phyloP scores from a whole-genome alignment of 805 yeast species.

The Helenozyma baotianmanensis region DNA sequence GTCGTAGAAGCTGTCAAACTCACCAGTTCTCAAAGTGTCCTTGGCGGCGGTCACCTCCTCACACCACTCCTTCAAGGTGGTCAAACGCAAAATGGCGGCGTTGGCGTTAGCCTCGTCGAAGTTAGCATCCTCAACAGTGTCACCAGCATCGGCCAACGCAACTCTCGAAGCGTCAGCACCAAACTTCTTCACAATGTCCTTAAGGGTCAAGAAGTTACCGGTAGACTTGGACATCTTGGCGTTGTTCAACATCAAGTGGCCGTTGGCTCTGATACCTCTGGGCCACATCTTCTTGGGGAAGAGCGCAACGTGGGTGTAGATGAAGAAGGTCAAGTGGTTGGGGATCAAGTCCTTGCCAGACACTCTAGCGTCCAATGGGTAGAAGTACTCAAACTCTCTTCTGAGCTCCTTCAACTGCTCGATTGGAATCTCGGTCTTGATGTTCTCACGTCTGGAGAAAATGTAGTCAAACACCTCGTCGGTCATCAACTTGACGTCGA shows the following conservation, averaged over 20 bases:
- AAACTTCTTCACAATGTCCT: slow-evolving; percentile 77
- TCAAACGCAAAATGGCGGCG: slow-evolving; percentile 92
- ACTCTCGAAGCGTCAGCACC: slow-evolving; percentile 98
- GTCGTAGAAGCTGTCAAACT: slow-evolving; percentile 66
- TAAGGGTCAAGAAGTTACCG: slow-evolving; percentile 92
- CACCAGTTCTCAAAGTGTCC: slow-evolving; percentile 47
- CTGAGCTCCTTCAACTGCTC: slow-evolving; percentile 69
- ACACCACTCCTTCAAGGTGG: slow-evolving; percentile 91
- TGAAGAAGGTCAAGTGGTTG: slow-evolving; percentile 93
- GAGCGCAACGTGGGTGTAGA: slow-evolving; percentile 87
- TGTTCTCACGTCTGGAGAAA: slow-evolving; percentile 65
- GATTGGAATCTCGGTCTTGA: slow-evolving; percentile 55
- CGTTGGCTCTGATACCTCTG: slow-evolving; percentile 87
- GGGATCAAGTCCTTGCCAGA: slow-evolving; percentile 98
- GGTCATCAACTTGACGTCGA: slow-evolving; percentile 80
- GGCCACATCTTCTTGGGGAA: slow-evolving; percentile 95
- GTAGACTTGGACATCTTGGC: slow-evolving; percentile 98
- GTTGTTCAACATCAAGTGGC: slow-evolving; percentile 91
- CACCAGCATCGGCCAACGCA: slow-evolving; percentile 98
- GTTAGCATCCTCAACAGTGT: slow-evolving; percentile 94
- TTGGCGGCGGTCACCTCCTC: slow-evolving; percentile 62
- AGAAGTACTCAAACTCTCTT: slow-evolving; percentile 94
- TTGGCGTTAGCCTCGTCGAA: slow-evolving; percentile 95
- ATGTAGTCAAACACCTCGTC: slow-evolving; percentile 91
- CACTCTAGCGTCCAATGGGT: slow-evolving; percentile 86